Evolutionary conservation across 768 basidiomycete genomes (phyloP), one percentile per base, ranked within the genome.

Genomic region (Suillus ampliporus): DNA sequence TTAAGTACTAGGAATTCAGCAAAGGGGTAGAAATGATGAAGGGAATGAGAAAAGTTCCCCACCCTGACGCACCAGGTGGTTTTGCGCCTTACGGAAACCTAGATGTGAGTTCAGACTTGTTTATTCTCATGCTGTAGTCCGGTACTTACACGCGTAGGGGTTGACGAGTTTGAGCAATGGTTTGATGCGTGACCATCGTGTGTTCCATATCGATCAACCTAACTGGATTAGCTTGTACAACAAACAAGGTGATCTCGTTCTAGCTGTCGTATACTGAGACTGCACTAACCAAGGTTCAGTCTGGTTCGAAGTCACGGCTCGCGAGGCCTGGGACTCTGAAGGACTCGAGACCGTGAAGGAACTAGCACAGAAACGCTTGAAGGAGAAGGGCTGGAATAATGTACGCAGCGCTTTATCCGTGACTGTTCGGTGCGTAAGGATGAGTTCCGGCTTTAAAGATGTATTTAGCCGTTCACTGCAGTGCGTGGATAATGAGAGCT

Each of bases 341-440:
- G 47, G 64, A 26, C 59, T 71, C 5, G 60, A 66, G 35, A 26
- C 34, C 8, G 53, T 76, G 9, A 74, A 71, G 8, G 58, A 57
- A n/a, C 61, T 68, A 13, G 74, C 71, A 1, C 63, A 66, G 13
- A 58, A 66, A 40, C 69, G 73, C 13, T 48, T 68, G 21, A 28
- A 51, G 5, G 50, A 64, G 9, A 57, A 68, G 46, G 74, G 74
- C 1, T 77, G 75, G 76, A 61, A 72, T 38, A 44, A 52, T n/a
- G 65, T 70, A 17, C 71, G 75, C 9, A 73, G 71, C 2, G 80
- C 81, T 3, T 64, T 83, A 28, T 44, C 78, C 4, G 65, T 69
- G 5, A 82, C 81, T 21, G 66, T 81, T 43, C 69, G 82, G 81
- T 79, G 63, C 13, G 74, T 61, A 13, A 26, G 10, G 10, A 11